Evolutionary conservation across 257 asterid genomes (phyloP), one percentile per base, ranked within the genome.

Genomic region (Buddleja alternifolia): DNA sequence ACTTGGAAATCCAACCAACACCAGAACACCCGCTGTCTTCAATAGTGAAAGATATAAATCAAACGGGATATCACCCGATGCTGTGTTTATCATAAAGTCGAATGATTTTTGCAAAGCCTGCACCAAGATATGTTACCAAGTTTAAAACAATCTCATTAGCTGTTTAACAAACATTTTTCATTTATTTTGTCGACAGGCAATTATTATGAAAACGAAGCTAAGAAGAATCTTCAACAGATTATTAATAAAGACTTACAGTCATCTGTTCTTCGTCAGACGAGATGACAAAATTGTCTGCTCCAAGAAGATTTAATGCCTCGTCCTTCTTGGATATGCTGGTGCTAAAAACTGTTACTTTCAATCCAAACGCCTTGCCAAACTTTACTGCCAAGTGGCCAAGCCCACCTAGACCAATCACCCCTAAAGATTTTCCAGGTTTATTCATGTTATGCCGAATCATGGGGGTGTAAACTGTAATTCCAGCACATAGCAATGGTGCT

Each of bases 311-410:
- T 7, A 93, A 9, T 0, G 97, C 92, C 65, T 93, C 96, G 6
- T 86, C 92, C 79, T 60, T 85, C 83, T 93, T 93, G 32, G 94
- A 86, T 41, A 73, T 29, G 73, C 90, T 88, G 12, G 98, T 88
- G 86, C 98, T 93, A 55, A 93, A 88, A 46, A 93, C 95, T 0
- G 93, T 88, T 23, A 93, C 96, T 47, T 88, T 86, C 81, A 93
- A 74, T 44, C 98, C 98, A 69, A 93, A 90, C 36, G 97, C 96
- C 83, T 86, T 93, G 41, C 99, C 99, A 70, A 90, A 85, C 78
- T 93, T 93, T 65, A 93, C 97, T 0, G 99, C 99, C 71, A 93
- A 71, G 81, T 93, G 99, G 14, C 99, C 99, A 4, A 93, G 92
- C 8, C 99, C 99, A 53, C 99, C 99, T 14, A 93, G 81, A 42